These are phyloP conservation scores for Diaporthe ampelina DNA, from an alignment of 2,329 filamentous ascomycete species.

Conservation along the genomic window DNA sequence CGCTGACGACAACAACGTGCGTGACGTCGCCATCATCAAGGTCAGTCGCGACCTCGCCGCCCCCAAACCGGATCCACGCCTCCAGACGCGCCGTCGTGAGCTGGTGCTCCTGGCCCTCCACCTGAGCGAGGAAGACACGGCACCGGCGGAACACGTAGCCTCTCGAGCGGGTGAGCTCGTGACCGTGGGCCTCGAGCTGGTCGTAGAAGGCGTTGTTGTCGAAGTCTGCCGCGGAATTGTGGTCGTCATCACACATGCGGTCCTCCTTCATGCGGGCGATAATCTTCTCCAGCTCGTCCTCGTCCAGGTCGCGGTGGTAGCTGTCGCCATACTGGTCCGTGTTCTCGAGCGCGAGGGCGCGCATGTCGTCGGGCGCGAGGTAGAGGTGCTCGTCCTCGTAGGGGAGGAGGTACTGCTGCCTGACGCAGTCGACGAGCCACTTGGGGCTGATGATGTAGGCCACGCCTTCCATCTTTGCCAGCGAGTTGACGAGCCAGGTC, in stretches of 20 bases:
- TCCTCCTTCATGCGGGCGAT: slow-evolving; percentile 51
- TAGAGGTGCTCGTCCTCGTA: slow-evolving; percentile 78
- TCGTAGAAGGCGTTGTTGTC: slow-evolving; percentile 62
- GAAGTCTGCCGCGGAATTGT: slow-evolving; percentile 50
- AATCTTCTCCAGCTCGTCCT: slow-evolving; percentile 55
- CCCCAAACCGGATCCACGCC: slow-evolving; percentile 77
- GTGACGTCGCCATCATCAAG: slow-evolving; percentile 71
- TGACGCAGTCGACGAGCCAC: slow-evolving; percentile 89
- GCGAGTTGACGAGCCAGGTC: slow-evolving; percentile 84
- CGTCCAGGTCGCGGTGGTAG: slow-evolving; percentile 75
- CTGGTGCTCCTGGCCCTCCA: slow-evolving; percentile 47
- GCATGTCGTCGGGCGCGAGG: slow-evolving; percentile 71
- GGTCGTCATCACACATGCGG: slow-evolving; percentile 43
- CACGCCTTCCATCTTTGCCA: slow-evolving; percentile 79
- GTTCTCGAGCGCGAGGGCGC: slow-evolving; percentile 69
- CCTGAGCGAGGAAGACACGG: slow-evolving; percentile 56
- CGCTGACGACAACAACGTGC: slow-evolving; percentile 76
- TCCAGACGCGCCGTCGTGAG: slow-evolving; percentile 59
- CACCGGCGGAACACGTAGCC: slow-evolving; percentile 67
- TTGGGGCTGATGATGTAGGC: slow-evolving; percentile 79
- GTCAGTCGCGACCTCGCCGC: slow-evolving; percentile 69
- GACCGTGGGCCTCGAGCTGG: slow-evolving; percentile 69
- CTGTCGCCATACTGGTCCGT: slow-evolving; percentile 87
- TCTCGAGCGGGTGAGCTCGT: slow-evolving; percentile 64
- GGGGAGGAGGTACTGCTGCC: slow-evolving; percentile 74